phyloP scores from a whole-genome alignment of 108 stramenopile genomes.

The Cyclotella choctawhatcheeana region DNA sequence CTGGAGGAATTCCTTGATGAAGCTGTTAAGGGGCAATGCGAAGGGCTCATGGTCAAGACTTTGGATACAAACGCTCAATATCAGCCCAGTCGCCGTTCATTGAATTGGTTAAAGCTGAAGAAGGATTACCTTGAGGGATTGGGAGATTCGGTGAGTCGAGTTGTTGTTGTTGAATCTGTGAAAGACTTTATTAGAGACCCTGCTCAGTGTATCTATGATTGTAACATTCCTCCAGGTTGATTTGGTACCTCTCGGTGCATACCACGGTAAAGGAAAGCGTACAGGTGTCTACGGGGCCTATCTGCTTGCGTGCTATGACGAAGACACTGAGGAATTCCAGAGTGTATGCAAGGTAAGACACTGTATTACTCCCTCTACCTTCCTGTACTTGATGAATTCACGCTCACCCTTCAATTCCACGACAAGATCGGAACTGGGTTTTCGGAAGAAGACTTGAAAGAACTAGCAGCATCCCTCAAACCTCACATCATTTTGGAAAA shows the following conservation, averaged over 20 bases:
- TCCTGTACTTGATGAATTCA: background rate
- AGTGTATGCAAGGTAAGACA: conserved; percentile 90
- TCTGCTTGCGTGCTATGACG: conserved; percentile 97
- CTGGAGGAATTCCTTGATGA: conserved; percentile 94
- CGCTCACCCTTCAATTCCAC: background rate
- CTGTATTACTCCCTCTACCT: background rate
- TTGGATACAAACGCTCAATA: conserved; percentile 91
- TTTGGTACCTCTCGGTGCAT: conserved; percentile 98
- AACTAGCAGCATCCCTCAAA: conserved; percentile 77
- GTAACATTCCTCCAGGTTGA: conserved; percentile 49
- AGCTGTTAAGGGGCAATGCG: conserved; percentile 98
- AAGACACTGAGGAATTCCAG: conserved; percentile 96
- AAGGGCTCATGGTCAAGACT: conserved; percentile 99
- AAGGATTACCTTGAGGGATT: conserved; percentile 99
- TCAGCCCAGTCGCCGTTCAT: conserved; percentile 93
- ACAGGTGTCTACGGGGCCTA: conserved; percentile 98
- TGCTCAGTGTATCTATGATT: too few species aligned
- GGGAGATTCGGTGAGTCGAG: conserved; percentile 88
- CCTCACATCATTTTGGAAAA: conserved; percentile 71
- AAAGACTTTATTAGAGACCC: too few species aligned
- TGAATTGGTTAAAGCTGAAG: conserved; percentile 99
- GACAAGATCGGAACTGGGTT: conserved; percentile 96
- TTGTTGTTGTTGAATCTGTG: background rate
- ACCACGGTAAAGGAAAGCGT: conserved; percentile 94
- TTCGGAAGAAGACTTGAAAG: conserved; percentile 93